A percentile compares a stretch with the other conserved stretches of the same genome.
These are phyloP conservation scores for Fulvia fulva DNA, from an alignment of 2,329 filamentous ascomycete species.

Conservation along the genomic window DNA sequence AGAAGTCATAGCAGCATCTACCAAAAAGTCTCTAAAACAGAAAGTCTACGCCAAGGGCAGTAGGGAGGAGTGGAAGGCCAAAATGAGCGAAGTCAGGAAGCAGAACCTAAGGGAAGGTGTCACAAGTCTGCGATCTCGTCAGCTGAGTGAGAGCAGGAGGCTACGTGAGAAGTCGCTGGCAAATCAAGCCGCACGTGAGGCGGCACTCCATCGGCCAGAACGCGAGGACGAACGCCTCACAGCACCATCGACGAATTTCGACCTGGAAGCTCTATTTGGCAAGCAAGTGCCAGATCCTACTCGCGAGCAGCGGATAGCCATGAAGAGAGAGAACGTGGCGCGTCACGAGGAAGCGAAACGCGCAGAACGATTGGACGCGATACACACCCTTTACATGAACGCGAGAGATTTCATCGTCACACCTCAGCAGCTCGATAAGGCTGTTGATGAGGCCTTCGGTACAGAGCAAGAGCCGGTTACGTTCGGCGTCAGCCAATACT, in stretches of 20 bases:
- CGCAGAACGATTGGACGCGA: conserved; percentile 51
- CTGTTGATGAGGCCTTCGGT: conserved; percentile 73
- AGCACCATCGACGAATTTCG: conserved; percentile 54
- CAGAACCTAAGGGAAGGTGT: conserved; percentile 70
- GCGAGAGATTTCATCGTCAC: conserved; percentile 81
- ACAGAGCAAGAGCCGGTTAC: conserved; percentile 46
- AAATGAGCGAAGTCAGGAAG: conserved; percentile 69
- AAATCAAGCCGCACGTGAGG: conserved; percentile 50
- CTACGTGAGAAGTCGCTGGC: conserved; percentile 41
- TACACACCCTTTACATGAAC: conserved; percentile 87
- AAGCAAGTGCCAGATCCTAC: conserved; percentile 55
- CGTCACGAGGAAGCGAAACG: conserved; percentile 19
- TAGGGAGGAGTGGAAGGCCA: conserved; percentile 62
- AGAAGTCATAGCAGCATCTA: conserved; percentile 21
- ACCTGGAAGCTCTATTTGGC: conserved; percentile 31
- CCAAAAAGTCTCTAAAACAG: conserved; percentile 16
- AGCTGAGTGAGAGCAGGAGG: conserved; percentile 44
- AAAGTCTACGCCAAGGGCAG: conserved; percentile 39
- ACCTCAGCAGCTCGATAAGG: conserved; percentile 68
- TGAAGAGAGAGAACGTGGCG: conserved; percentile 24
- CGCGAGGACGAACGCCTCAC: conserved; percentile 74
- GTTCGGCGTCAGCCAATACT: conserved; percentile 34
- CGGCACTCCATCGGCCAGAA: conserved; percentile 59
- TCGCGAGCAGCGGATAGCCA: conserved; percentile 55
- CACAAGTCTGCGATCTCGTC: conserved; percentile 63